phyloP scores from a whole-genome alignment of 148 eudicot species.

The Rhododendron griersonianum region DNA sequence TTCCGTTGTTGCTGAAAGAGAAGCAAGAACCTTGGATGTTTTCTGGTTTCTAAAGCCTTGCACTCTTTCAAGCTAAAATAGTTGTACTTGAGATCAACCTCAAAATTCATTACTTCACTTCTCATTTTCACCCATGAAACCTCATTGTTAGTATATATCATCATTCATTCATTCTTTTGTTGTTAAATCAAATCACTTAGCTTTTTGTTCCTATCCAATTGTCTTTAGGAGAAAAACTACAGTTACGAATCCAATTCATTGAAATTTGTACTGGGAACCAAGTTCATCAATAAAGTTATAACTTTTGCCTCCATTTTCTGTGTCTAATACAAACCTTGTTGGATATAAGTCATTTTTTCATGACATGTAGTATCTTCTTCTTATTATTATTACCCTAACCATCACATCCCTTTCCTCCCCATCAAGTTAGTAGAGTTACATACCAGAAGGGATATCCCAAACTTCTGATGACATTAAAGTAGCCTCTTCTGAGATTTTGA shows the following conservation, averaged over 20 bases:
- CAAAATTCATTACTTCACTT: constrained; percentile 17
- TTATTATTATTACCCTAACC: not conserved
- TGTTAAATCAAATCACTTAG: not conserved
- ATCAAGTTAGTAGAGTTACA: not conserved
- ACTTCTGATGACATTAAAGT: not conserved
- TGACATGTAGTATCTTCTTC: not conserved
- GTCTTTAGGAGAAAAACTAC: not conserved
- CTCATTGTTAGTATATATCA: not conserved
- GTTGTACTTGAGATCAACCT: not conserved
- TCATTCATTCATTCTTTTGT: not conserved
- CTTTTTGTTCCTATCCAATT: not conserved
- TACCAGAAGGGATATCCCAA: not conserved
- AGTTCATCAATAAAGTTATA: constrained; percentile 3
- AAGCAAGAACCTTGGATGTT: constrained; percentile 62
- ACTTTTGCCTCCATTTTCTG: not conserved
- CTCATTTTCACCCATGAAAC: constrained; percentile 4
- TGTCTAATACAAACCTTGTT: not conserved
- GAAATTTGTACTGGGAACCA: not conserved
- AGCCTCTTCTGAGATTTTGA: not conserved
- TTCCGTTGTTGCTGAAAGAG: constrained; percentile 38
- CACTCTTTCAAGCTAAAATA: constrained; percentile 48
- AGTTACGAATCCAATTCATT: not conserved
- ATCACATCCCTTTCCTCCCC: not conserved
- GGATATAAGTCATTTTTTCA: not conserved
- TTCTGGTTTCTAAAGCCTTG: constrained; percentile 98